Base-by-base conservation (phyloP, 2,329 filamentous ascomycete species). In the Fusarium subtropicale region DNA sequence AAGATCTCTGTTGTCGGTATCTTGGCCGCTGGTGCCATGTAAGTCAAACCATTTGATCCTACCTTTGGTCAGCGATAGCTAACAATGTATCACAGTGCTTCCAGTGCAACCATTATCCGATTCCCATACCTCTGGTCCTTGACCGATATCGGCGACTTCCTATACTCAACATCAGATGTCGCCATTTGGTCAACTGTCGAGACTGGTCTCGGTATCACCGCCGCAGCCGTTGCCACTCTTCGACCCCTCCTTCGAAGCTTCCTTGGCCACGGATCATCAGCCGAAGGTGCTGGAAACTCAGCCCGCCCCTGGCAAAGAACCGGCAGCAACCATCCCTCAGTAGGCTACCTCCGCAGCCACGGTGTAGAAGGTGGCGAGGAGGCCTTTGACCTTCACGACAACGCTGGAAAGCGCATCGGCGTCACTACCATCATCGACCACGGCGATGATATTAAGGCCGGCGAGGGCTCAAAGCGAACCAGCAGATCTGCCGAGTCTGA, bases 141-240 rank as follows among this genome's bases (percentile, higher is more conserved):
- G 16, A 75, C 75, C 34, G 68, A 78, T 8, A 77, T 78, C 26
- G 64, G 73, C 41, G 82, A 84, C 59, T 83, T 81, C 61, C 78
- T 83, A 12, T 83, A 80, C 75, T 76, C 80, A 38, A 81, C 80
- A 20, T 77, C 80, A 22, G 81, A 82, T 48, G 74, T 83, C 8
- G 81, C 81, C 20, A 80, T 84, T 57, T 84, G 81, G 81, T 82
- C 79, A 2, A 82, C 82, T 22, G 76, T 83, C 38, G 82, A 84
- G 66, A 79, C 79, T 7, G 80, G 80, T 7, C 78, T 83, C 38
- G 81, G 79, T 33, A 81, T 83, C 41, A 79, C 76, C 1, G 79
- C 81, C 10, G 77, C 80, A 8, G 77, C 74, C 1, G 55, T 80
- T 3, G 81, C 81, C 8, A 83, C 81, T 2, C 78, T 83, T 11